Percentiles rank a stretch among this genome's conserved stretches.
Conservation (phyloP, 257 asterid genomes). For the Salvia hispanica region DNA sequence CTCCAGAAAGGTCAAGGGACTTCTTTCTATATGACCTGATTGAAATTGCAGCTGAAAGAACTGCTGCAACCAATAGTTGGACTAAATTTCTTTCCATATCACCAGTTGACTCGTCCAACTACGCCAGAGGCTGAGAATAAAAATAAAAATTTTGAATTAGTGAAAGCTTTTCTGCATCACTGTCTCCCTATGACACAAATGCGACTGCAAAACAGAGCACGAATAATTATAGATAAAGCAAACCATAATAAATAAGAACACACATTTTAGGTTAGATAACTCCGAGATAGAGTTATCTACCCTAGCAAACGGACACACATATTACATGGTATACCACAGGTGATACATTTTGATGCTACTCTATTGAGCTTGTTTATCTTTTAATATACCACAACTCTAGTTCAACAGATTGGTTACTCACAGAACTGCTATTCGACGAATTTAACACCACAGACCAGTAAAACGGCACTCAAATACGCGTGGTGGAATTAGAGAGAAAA, state of each 20-base stretch:
- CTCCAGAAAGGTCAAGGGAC: constrained; percentile 84
- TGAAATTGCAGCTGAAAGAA: constrained; percentile 59
- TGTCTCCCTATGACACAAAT: no score
- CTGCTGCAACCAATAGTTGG: constrained; percentile 56
- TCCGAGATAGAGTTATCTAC: no score
- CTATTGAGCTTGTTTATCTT: no score
- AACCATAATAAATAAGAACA: no score
- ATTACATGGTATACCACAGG: no score
- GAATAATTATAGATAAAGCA: no score
- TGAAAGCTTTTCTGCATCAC: not conserved
- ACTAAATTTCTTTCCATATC: constrained; percentile 47
- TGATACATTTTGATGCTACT: no score
- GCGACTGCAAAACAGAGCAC: no score
- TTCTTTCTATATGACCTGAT: constrained; percentile 63
- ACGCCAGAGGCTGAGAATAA: constrained; percentile 13
- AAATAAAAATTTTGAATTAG: constrained; percentile 17
- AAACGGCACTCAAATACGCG: not conserved
- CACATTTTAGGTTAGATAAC: no score
- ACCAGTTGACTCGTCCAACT: constrained; percentile 13
- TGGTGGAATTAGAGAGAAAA: constrained; percentile 2
- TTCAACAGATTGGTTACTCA: not conserved
- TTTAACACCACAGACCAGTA: not conserved
- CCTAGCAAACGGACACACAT: no score
- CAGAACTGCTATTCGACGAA: not conserved
- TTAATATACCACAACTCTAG: not conserved